phyloP scores from a whole-genome alignment of 352 stramenopile genomes.

The Globisporangium apiculatum region DNA sequence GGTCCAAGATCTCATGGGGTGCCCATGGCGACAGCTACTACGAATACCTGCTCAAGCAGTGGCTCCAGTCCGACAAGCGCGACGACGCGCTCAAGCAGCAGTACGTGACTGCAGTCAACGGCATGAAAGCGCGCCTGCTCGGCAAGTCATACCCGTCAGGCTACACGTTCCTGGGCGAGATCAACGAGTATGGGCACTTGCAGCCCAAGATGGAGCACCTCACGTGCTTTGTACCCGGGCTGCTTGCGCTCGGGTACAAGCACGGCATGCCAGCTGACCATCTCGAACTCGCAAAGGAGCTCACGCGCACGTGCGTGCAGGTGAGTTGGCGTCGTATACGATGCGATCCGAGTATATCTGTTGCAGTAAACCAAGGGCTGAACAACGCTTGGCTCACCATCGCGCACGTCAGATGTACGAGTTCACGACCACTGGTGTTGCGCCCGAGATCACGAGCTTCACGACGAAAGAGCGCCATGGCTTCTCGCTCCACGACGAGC shows the following conservation, averaged over 20 bases:
- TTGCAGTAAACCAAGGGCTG: too few species aligned
- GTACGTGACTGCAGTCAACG: constrained; percentile 47
- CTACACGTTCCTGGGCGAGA: constrained; percentile 38
- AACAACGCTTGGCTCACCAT: neutral
- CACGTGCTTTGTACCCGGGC: constrained; percentile 82
- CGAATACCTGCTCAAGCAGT: constrained; percentile 78
- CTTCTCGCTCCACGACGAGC: constrained; percentile 8
- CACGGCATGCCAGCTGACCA: constrained; percentile 50
- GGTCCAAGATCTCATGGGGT: constrained; percentile 36
- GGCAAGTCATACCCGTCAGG: constrained; percentile 28
- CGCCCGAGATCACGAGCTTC: constrained; percentile 71
- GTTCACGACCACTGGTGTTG: constrained; percentile 42
- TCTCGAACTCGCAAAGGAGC: constrained; percentile 56
- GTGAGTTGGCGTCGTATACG: constrained; percentile 10
- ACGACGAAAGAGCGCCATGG: constrained; percentile 14
- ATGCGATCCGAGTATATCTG: neutral
- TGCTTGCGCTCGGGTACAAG: constrained; percentile 60
- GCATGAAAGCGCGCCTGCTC: constrained; percentile 36
- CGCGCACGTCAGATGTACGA: constrained; percentile 57
- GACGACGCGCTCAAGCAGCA: constrained; percentile 34
- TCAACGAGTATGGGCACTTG: constrained; percentile 17
- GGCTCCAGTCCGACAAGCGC: constrained; percentile 47
- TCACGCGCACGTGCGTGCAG: constrained; percentile 69
- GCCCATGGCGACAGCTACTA: constrained; percentile 63
- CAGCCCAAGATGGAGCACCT: constrained; percentile 74